A percentile compares a stretch with the other conserved stretches of the same genome.
phyloP scores from a whole-genome alignment of 1,139 yeast genomes.

The Yamadazyma epiphylla region DNA sequence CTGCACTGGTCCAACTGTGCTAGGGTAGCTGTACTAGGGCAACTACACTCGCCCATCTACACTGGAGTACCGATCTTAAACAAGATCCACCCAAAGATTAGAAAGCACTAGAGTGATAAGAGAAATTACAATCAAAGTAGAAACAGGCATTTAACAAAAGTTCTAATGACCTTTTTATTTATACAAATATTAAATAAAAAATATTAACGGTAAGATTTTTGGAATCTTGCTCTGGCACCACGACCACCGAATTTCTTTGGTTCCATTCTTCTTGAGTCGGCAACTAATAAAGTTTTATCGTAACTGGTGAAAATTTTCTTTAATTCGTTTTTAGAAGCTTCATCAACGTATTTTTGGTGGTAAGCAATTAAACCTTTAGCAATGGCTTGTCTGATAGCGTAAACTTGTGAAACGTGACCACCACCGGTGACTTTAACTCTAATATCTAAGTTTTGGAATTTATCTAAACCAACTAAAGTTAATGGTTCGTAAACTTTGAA shows the following conservation, averaged over 20 bases:
- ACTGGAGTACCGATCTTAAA: too few relatives aligned
- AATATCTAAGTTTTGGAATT: slow-evolving; percentile 96
- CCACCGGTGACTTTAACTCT: slow-evolving; percentile 99
- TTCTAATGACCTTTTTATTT: neutral
- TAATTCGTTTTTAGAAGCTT: slow-evolving; percentile 98
- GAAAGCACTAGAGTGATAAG: too few relatives aligned
- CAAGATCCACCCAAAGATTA: too few relatives aligned
- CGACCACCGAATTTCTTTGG: slow-evolving; percentile 99
- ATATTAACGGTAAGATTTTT: slow-evolving; percentile 98
- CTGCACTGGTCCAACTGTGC: too few relatives aligned
- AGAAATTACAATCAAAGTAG: too few relatives aligned
- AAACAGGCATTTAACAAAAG: too few relatives aligned
- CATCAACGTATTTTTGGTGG: slow-evolving; percentile 99
- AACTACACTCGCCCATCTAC: too few relatives aligned
- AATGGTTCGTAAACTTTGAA: slow-evolving; percentile 99
- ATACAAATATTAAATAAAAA: slow-evolving; percentile 14
- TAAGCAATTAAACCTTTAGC: slow-evolving; percentile 99
- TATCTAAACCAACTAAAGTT: slow-evolving; percentile 97
- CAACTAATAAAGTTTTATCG: slow-evolving; percentile 99
- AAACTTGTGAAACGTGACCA: slow-evolving; percentile 99
- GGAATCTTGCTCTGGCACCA: slow-evolving; percentile 99
- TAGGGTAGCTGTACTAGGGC: too few relatives aligned
- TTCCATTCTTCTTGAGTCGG: slow-evolving; percentile 99
- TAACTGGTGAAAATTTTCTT: slow-evolving; percentile 96
- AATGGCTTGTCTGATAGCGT: slow-evolving; percentile 99